Percentiles rank a stretch among this genome's conserved stretches.
Conservation (phyloP, 768 basidiomycete species). For the Hortiboletus campestris region DNA sequence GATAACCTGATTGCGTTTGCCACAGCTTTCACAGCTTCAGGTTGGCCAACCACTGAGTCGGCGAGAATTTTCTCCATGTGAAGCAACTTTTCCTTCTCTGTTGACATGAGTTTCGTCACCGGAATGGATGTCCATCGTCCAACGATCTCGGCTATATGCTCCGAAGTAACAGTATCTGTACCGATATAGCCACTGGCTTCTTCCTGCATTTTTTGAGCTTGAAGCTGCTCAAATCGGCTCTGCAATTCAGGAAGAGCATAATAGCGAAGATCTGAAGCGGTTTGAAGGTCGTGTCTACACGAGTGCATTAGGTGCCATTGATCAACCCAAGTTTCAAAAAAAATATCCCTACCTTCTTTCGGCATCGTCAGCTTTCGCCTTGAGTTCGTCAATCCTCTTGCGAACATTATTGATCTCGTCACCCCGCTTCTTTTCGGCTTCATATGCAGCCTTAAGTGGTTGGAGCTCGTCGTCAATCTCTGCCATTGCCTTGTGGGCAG, state of each 20-base stretch:
- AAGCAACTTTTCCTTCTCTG: conserved; percentile 86
- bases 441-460: conserved; percentile 82
- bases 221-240: conserved; percentile 61
- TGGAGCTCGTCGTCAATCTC: conserved; percentile 82
- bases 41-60: conserved; percentile 82
- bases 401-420: conserved; percentile 77
- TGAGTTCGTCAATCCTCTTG: conserved; percentile 85
- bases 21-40: conserved; percentile 87
- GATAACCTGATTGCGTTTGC: conserved; percentile 92
- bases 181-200: conserved; percentile 55
- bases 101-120: conserved; percentile 80
- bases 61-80: conserved; percentile 83
- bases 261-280: conserved; percentile 86
- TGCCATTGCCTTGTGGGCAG: conserved; percentile 74
- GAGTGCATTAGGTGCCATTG: background rate
- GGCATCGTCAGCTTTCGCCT: conserved; percentile 89
- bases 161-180: conserved; percentile 74
- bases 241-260: conserved; percentile 91
- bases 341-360: conserved; percentile 64
- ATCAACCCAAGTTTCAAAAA: background rate
- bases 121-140: conserved; percentile 93
- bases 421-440: conserved; percentile 78
- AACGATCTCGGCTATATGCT: conserved; percentile 93
- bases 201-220: conserved; percentile 75
- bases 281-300: conserved; percentile 62